Percentiles rank a stretch among this genome's conserved stretches.
These are phyloP conservation scores for Pinus tabuliformis DNA, from an alignment of 75 land plant species.

Conservation along the genomic window DNA sequence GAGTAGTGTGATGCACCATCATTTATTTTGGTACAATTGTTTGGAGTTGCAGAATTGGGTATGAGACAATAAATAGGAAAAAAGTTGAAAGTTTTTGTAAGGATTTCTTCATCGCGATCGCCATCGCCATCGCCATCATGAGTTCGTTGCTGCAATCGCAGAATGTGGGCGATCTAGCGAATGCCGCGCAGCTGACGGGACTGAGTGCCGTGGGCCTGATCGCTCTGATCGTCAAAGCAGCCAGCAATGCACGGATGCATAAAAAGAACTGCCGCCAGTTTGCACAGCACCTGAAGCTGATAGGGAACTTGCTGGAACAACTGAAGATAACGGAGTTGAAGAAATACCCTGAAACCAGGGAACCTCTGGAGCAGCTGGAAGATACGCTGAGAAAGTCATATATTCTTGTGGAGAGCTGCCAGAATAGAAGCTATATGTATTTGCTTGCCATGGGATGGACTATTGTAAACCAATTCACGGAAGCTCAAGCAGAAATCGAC, in stretches of 20 bases:
- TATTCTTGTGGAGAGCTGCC: slow-evolving; percentile 73
- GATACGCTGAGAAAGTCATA: slow-evolving; percentile 71
- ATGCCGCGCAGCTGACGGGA: slow-evolving; percentile 70
- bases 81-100: no score
- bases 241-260: slow-evolving; percentile 88
- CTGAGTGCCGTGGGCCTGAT: slow-evolving; percentile 67
- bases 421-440: slow-evolving; percentile 80
- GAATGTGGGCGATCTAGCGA: slow-evolving; percentile 61
- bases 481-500: slow-evolving; percentile 81
- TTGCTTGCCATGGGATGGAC: slow-evolving; percentile 93
- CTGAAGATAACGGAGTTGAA: slow-evolving; percentile 81
- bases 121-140: no score
- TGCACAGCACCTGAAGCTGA: slow-evolving; percentile 84
- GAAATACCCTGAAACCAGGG: slow-evolving; percentile 75
- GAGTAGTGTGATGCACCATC: no score
- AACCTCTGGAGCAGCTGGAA: slow-evolving; percentile 87
- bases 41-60: no score
- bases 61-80: no score
- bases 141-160: no score
- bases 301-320: slow-evolving; percentile 81
- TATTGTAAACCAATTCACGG: slow-evolving; percentile 77
- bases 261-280: slow-evolving; percentile 83
- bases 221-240: slow-evolving; percentile 61
- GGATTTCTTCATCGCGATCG: no score
- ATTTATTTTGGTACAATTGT: no score